Percentiles rank a stretch among this genome's conserved stretches.
These are phyloP conservation scores for Volvariella surrecta DNA, from an alignment of 1,284 basidiomycete species.

Conservation along the genomic window DNA sequence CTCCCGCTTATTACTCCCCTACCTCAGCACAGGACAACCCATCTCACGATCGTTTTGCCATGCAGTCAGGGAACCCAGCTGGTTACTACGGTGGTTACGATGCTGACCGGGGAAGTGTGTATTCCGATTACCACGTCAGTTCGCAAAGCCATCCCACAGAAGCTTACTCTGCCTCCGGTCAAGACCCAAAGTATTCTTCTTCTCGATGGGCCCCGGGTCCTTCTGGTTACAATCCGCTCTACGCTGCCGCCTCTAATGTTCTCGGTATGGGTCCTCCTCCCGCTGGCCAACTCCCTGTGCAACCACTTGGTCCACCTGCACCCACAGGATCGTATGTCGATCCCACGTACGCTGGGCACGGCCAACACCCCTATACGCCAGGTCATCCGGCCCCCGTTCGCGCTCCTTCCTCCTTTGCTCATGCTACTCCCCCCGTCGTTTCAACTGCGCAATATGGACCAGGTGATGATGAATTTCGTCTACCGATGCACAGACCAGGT, in stretches of 20 bases:
- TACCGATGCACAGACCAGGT: constrained; percentile 44
- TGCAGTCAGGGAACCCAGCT: background rate
- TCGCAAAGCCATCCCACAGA: no score
- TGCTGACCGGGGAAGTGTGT: constrained; percentile 7
- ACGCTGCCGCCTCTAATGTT: constrained; percentile 73
- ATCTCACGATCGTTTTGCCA: background rate
- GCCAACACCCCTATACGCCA: constrained; percentile 5
- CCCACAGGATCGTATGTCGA: constrained; percentile 15
- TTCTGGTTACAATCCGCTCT: constrained; percentile 44
- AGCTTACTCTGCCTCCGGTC: background rate
- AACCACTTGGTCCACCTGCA: constrained; percentile 14
- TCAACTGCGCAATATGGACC: constrained; percentile 18
- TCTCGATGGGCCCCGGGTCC: constrained; percentile 17
- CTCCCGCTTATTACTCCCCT: constrained; percentile 10
- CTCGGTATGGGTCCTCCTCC: constrained; percentile 65
- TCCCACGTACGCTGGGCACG: constrained; percentile 14
- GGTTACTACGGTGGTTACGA: background rate
- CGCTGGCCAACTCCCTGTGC: constrained; percentile 15
- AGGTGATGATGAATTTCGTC: constrained; percentile 44
- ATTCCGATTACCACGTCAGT: constrained; percentile 11
- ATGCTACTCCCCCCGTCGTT: constrained; percentile 12
- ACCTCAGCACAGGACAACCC: constrained; percentile 3
- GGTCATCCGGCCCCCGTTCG: constrained; percentile 7
- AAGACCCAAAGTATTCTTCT: background rate
- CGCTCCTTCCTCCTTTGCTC: constrained; percentile 1